Evolutionary conservation across 495 filamentous ascomycete species (phyloP), one percentile per base, ranked within the genome.

Genomic region (Aspergillus bertholletiae): DNA sequence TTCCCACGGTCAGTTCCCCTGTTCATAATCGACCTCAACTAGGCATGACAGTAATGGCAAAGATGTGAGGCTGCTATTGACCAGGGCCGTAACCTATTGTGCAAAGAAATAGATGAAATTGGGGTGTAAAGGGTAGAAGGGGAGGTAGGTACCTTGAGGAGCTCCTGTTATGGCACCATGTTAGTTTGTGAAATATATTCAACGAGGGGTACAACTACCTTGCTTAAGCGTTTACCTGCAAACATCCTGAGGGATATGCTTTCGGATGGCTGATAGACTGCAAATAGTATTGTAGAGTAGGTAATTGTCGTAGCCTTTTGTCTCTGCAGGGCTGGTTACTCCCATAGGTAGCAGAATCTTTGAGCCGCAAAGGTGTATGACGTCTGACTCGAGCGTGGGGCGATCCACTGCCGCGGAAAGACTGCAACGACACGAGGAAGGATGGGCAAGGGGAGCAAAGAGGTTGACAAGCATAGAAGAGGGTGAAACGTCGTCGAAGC

Each of bases 151-250:
- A 77, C 72, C 72, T 78, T 76, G 7, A 66, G 41, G 57, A 77
- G 70, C 65, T 75, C 73, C 74, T 72, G 20, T 48, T 46, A 20
- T 46, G 11, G 45, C 51, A 13, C 44, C 27, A 24, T 3, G 34
- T 54, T 50, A 56, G 46, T 23, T 45, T 34, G 24, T 45, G 17
- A 32, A 40, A 15, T 28, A 26, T 8, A 15, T 17, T 8, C 1
- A 7, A 22, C 24, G 45, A 30, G 34, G 23, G 41, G 28, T 6
- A 22, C 18, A 21, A 27, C 18, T 64, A 79, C 78, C 67, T 79
- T 81, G 66, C 76, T 66, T 54, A 81, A 52, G 18, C 78, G 75
- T 63, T 76, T 78, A 21, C 53, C 62, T 4, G 77, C 76, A 47
- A 81, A 81, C 70, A 75, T 75, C 23, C 43, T 20, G 53, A 20